phyloP scores from a whole-genome alignment of 176 grass and related monocot genomes.

The Neostapfia colusana region DNA sequence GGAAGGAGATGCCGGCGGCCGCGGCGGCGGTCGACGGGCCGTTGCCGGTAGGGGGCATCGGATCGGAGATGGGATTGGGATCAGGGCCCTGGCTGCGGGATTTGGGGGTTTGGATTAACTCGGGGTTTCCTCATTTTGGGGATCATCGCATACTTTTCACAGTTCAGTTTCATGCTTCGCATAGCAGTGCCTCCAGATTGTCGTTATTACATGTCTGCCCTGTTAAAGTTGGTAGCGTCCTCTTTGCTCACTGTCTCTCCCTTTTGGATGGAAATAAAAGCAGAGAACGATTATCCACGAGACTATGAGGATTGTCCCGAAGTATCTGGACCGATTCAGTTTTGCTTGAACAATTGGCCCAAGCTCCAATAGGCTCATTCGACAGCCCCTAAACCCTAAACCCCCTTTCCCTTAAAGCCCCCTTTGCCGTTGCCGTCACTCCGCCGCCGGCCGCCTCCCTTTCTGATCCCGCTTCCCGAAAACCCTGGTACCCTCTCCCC shows the following conservation, averaged over 20 bases:
- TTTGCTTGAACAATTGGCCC: neutral
- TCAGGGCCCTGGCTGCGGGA: conserved; percentile 28
- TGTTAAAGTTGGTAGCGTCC: no score
- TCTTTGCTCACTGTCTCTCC: neutral
- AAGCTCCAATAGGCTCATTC: neutral
- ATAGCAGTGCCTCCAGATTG: neutral
- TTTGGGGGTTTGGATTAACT: conserved; percentile 35
- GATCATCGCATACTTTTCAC: conserved; percentile 25
- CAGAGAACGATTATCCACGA: neutral
- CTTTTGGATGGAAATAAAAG: neutral
- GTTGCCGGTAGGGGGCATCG: conserved; percentile 45
- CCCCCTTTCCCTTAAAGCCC: conserved; percentile 7
- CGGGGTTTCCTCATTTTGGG: neutral
- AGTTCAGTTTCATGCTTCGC: neutral
- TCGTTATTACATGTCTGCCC: neutral
- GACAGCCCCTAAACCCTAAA: conserved; percentile 46
- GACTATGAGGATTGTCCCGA: no score
- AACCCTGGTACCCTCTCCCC: conserved; percentile 43
- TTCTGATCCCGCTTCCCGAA: neutral
- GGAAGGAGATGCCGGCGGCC: conserved; percentile 35
- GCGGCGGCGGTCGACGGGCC: conserved; percentile 27
- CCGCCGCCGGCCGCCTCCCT: neutral
- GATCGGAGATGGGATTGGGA: conserved; percentile 31
- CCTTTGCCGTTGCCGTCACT: conserved; percentile 12
- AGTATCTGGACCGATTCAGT: no score